phyloP scores from a whole-genome alignment of 345 rosid species.

The Salix udensis region DNA sequence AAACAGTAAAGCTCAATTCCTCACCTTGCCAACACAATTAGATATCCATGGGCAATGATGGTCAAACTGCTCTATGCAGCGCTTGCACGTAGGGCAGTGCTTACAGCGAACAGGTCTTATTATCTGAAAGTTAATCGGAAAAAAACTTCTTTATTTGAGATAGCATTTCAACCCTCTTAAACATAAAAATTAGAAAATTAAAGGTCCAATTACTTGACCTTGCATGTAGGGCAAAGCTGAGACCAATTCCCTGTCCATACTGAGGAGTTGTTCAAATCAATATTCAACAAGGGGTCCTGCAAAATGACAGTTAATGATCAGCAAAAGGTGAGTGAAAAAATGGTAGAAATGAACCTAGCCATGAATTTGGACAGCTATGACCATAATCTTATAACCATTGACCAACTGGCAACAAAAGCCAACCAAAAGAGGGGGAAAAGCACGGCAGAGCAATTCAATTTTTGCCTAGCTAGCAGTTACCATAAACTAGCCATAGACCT shows the following conservation, averaged over 20 bases:
- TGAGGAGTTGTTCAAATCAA: constrained; percentile 65
- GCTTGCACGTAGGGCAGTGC: constrained; percentile 86
- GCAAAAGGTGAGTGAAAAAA: not conserved
- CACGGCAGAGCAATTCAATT: not conserved
- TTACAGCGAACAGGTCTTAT: constrained; percentile 93
- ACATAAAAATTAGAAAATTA: not conserved
- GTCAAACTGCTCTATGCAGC: constrained; percentile 89
- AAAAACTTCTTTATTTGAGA: constrained; percentile 6
- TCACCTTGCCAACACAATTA: constrained; percentile 97
- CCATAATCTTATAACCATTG: not conserved
- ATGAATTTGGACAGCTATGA: constrained; percentile 1
- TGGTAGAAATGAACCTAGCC: not conserved
- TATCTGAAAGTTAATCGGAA: constrained; percentile 45
- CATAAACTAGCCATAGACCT: not conserved
- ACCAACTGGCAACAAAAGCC: not conserved
- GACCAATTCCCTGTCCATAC: constrained; percentile 90
- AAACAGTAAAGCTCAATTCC: constrained; percentile 1
- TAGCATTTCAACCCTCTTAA: not conserved
- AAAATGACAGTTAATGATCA: constrained; percentile 5
- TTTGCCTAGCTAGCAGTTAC: not conserved
- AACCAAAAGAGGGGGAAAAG: not conserved
- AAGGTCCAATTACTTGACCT: constrained; percentile 47
- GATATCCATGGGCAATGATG: constrained; percentile 99
- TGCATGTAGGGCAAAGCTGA: constrained; percentile 99
- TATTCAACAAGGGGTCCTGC: constrained; percentile 72